phyloP scores from a whole-genome alignment of 2,329 filamentous ascomycete species.

The Chrysosphaeria jannelii region DNA sequence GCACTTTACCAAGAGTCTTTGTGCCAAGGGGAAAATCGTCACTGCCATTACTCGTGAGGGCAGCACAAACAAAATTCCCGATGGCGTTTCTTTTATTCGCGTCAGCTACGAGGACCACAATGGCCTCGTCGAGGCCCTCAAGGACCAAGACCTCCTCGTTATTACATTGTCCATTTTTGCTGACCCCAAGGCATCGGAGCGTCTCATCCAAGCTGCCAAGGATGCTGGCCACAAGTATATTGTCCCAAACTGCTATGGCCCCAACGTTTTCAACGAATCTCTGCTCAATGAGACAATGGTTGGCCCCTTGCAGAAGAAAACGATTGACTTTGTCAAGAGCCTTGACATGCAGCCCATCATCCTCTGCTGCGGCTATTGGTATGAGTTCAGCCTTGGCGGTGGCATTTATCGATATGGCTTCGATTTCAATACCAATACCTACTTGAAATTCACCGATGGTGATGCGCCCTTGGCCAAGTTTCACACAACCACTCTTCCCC shows the following conservation, averaged over 20 bases:
- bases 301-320: not conserved
- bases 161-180: constrained; percentile 4
- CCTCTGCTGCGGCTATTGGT: constrained; percentile 18
- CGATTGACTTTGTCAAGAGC: constrained; percentile 10
- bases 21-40: constrained; percentile 11
- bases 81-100: constrained; percentile 9
- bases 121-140: no score
- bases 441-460: constrained; percentile 21
- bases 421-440: constrained; percentile 5
- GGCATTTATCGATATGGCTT: constrained; percentile 6
- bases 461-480: constrained; percentile 21
- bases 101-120: constrained; percentile 10
- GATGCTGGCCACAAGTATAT: constrained; percentile 14
- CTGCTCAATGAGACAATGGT: constrained; percentile 6
- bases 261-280: constrained; percentile 4
- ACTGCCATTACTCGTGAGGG: constrained; percentile 17
- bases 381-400: constrained; percentile 16
- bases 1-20: constrained; percentile 4
- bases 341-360: constrained; percentile 9
- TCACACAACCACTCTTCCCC: constrained; percentile 25
- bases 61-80: constrained; percentile 12
- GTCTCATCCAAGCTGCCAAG: constrained; percentile 13
- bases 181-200: constrained; percentile 10
- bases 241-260: constrained; percentile 13
- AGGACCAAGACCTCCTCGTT: constrained; percentile 5